Evolutionary conservation across 2,329 filamentous ascomycete species (phyloP).

Genomic region (Colletotrichum destructivum): DNA sequence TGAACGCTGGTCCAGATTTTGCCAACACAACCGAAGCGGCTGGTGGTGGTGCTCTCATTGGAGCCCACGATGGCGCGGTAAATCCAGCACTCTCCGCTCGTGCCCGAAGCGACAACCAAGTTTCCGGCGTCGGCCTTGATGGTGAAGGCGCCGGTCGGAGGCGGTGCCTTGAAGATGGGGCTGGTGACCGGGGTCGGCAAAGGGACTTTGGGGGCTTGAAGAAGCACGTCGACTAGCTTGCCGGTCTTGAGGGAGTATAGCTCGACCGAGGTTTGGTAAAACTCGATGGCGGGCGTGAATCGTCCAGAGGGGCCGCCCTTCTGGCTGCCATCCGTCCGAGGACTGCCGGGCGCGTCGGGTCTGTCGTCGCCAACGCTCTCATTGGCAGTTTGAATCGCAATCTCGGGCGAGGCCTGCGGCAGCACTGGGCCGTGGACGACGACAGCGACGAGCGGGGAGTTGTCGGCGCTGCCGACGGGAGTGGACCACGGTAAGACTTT

Average conservation of each 20-base stretch:
- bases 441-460: slow-evolving; percentile 83
- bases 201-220: slow-evolving; percentile 76
- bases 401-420: slow-evolving; percentile 57
- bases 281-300: slow-evolving; percentile 61
- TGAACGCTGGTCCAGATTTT: slow-evolving; percentile 95
- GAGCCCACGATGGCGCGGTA: slow-evolving; percentile 68
- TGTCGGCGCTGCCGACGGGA: slow-evolving; percentile 65
- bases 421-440: slow-evolving; percentile 84
- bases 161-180: slow-evolving; percentile 77
- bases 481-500: slow-evolving; percentile 84
- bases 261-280: slow-evolving; percentile 90
- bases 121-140: slow-evolving; percentile 81
- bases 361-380: slow-evolving; percentile 57
- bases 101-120: slow-evolving; percentile 82
- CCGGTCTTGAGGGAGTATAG: slow-evolving; percentile 88
- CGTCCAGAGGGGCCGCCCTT: slow-evolving; percentile 55
- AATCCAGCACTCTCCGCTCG: slow-evolving; percentile 89
- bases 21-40: slow-evolving; percentile 77
- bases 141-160: slow-evolving; percentile 80
- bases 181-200: slow-evolving; percentile 72
- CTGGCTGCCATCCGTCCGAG: slow-evolving; percentile 57
- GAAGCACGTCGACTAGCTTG: slow-evolving; percentile 79
- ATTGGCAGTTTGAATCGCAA: slow-evolving; percentile 53
- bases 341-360: slow-evolving; percentile 59
- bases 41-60: slow-evolving; percentile 58